Evolutionary conservation across 2,329 filamentous ascomycete genomes (phyloP).

Genomic region (Dothistroma pini): DNA sequence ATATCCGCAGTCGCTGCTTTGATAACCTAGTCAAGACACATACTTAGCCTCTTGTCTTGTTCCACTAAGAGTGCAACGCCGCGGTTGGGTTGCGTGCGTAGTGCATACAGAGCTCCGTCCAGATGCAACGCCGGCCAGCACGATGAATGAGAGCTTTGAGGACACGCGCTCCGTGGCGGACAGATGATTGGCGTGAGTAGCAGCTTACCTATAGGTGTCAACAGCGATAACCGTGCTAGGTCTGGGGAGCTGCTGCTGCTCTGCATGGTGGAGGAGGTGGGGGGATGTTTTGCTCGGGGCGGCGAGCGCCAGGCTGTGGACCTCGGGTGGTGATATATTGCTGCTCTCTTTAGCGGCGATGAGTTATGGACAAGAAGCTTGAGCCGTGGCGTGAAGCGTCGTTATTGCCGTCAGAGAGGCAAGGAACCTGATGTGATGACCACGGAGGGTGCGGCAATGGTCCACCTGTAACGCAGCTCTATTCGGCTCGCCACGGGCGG

Average conservation of each 20-base stretch:
- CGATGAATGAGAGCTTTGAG: constrained; percentile 5
- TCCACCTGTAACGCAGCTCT: not conserved
- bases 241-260: constrained; percentile 14
- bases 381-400: too few relatives aligned
- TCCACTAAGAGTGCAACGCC: not conserved
- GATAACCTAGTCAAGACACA: constrained; percentile 41
- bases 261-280: constrained; percentile 11
- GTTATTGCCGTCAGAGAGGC: too few relatives aligned
- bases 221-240: constrained; percentile 24
- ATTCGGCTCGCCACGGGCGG: not conserved
- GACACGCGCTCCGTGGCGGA: constrained; percentile 21
- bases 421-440: too few relatives aligned
- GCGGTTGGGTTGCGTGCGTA: constrained; percentile 1
- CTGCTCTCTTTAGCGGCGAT: not conserved
- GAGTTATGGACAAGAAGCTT: not conserved
- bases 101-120: not conserved
- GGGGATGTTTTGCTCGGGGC: not conserved
- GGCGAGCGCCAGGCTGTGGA: not conserved
- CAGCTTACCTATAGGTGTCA: constrained; percentile 33
- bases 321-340: not conserved
- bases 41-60: constrained; percentile 22
- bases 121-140: not conserved
- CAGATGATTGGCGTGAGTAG: constrained; percentile 21
- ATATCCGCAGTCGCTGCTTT: constrained; percentile 49
- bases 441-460: too few relatives aligned